phyloP scores from a whole-genome alignment of 208 protist genomes.

The Trypanosoma scelopori region DNA sequence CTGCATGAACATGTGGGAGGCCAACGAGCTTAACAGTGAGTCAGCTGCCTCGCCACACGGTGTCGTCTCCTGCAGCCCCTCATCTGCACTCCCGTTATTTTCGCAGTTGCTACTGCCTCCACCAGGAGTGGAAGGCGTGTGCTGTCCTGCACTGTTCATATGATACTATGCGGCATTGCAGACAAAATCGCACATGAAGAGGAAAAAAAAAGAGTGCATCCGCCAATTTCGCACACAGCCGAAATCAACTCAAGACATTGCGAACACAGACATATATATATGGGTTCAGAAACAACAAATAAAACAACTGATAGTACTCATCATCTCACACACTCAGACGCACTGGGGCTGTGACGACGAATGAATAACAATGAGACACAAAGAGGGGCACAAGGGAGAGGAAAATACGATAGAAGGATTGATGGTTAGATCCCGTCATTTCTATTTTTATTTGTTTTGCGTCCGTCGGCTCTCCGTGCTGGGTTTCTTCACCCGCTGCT shows the following conservation, averaged over 20 bases:
- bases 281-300: too few relatives aligned
- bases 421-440: too few relatives aligned
- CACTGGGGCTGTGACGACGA: too few relatives aligned
- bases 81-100: neutral
- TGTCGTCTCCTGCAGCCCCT: neutral
- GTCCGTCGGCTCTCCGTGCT: neutral
- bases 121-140: neutral
- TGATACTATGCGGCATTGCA: too few relatives aligned
- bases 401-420: neutral
- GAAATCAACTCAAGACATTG: too few relatives aligned
- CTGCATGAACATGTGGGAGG: slow-evolving; percentile 35
- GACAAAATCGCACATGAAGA: too few relatives aligned
- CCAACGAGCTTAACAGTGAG: slow-evolving; percentile 13
- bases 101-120: neutral
- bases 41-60: slow-evolving; percentile 7
- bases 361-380: too few relatives aligned
- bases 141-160: slow-evolving; percentile 8
- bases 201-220: too few relatives aligned
- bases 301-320: neutral
- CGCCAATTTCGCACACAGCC: too few relatives aligned
- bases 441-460: neutral
- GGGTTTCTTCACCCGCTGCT: neutral
- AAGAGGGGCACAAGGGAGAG: neutral
- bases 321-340: too few relatives aligned
- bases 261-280: too few relatives aligned